Percentiles rank a stretch among this genome's conserved stretches.
These are phyloP conservation scores for Saccharomycopsis oosterbeekiorum DNA, from an alignment of 805 yeast genomes.

Conservation along the genomic window DNA sequence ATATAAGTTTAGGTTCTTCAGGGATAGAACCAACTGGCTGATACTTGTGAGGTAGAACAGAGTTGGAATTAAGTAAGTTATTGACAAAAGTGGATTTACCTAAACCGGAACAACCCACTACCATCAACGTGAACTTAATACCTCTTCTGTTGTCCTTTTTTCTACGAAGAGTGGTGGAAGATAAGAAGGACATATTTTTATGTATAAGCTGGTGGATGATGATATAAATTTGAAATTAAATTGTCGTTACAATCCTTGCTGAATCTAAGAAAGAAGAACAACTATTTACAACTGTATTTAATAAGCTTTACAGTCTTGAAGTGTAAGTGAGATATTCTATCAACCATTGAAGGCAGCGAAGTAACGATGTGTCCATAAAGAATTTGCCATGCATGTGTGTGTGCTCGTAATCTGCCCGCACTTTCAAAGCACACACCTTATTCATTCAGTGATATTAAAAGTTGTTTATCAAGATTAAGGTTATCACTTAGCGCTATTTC, in stretches of 20 bases:
- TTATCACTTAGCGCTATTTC: too few species aligned
- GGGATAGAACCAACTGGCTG: slow-evolving; percentile 28
- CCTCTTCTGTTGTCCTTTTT: slow-evolving; percentile 66
- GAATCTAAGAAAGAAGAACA: too few species aligned
- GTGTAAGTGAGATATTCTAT: not conserved
- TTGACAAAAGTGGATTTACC: slow-evolving; percentile 74
- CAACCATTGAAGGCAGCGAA: not conserved
- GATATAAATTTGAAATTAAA: too few species aligned
- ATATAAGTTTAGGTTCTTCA: slow-evolving; percentile 30
- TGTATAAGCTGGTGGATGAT: not conserved
- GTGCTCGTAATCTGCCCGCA: not conserved
- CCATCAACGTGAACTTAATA: slow-evolving; percentile 61
- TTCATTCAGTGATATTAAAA: not conserved
- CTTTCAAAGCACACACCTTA: not conserved
- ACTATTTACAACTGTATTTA: not conserved
- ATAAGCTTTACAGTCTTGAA: not conserved
- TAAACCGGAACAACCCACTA: slow-evolving; percentile 64
- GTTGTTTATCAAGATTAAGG: too few species aligned
- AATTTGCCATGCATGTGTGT: not conserved
- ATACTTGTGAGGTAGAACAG: slow-evolving; percentile 48
- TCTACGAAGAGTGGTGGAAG: slow-evolving; percentile 30
- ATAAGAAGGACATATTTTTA: slow-evolving; percentile 14
- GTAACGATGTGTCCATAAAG: not conserved
- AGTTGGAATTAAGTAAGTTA: slow-evolving; percentile 49
- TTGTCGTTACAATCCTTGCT: too few species aligned